These are phyloP conservation scores for Buxus sempervirens DNA, from an alignment of 164 flowering plant genomes.

Conservation along the genomic window DNA sequence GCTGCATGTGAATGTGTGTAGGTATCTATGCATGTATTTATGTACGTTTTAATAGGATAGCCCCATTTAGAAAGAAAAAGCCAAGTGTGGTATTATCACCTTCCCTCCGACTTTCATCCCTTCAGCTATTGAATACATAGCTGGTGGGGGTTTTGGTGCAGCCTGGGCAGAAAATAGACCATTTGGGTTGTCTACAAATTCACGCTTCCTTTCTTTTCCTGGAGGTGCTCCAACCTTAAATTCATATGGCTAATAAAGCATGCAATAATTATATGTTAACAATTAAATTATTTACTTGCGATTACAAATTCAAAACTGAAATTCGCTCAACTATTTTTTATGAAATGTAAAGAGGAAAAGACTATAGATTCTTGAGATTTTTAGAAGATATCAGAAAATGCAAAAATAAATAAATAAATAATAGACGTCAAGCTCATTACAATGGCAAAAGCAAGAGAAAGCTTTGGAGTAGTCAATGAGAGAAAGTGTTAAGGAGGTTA, in stretches of 20 bases:
- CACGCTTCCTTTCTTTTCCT: conserved; percentile 91
- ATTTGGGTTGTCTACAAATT: conserved; percentile 80
- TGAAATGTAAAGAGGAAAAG: neutral
- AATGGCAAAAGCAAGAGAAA: too few species aligned
- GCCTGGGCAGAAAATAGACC: conserved; percentile 97
- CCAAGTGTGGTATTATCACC: conserved; percentile 29
- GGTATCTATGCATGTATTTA: too few species aligned
- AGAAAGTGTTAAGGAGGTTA: too few species aligned
- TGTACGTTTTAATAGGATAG: neutral
- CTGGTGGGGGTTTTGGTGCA: conserved; percentile 90
- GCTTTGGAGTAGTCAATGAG: too few species aligned
- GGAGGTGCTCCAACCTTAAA: conserved; percentile 89
- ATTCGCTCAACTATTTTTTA: neutral
- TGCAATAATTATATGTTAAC: conserved; percentile 4
- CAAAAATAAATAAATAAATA: too few species aligned
- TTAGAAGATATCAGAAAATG: too few species aligned
- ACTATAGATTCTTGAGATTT: too few species aligned
- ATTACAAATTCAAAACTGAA: neutral
- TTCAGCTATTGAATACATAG: conserved; percentile 74
- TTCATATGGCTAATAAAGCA: conserved; percentile 67
- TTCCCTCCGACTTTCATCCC: conserved; percentile 97
- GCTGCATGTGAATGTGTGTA: too few species aligned
- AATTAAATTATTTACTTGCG: neutral
- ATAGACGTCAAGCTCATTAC: too few species aligned
- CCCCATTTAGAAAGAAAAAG: neutral